Conservation (phyloP, 2,329 filamentous ascomycete genomes). For the Colletotrichum kahawae region DNA sequence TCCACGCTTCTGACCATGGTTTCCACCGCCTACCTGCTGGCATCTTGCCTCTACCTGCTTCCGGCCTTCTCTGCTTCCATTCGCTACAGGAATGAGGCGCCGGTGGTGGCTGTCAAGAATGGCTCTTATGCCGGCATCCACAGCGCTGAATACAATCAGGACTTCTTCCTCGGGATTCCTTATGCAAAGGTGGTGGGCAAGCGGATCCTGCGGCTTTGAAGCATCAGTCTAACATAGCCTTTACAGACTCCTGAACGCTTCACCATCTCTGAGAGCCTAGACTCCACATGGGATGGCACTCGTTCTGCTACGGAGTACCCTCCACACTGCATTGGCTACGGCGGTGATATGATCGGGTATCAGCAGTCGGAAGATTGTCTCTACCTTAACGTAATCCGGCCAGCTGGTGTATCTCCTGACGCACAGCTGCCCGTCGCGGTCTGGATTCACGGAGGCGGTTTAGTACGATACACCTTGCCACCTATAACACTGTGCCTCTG, state of each 20-base stretch:
- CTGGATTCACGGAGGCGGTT: constrained; percentile 58
- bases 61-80: constrained; percentile 1
- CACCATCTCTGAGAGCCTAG: constrained; percentile 48
- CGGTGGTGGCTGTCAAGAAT: constrained; percentile 15
- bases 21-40: not conserved
- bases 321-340: constrained; percentile 55
- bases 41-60: constrained; percentile 1
- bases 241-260: constrained; percentile 53
- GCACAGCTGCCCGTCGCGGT: constrained; percentile 58
- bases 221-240: not conserved
- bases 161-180: constrained; percentile 55
- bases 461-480: constrained; percentile 13
- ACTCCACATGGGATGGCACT: constrained; percentile 45
- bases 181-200: constrained; percentile 41
- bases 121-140: constrained; percentile 41
- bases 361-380: constrained; percentile 60
- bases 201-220: constrained; percentile 17
- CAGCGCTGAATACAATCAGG: constrained; percentile 43
- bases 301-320: constrained; percentile 49
- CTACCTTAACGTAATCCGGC: constrained; percentile 65
- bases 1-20: constrained; percentile 4
- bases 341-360: constrained; percentile 30
- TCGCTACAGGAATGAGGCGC: not conserved
- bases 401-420: constrained; percentile 44
- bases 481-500: not conserved